Percentiles rank a stretch among this genome's conserved stretches.
These are phyloP conservation scores for Tubosaeta brunneosetosa DNA, from an alignment of 768 basidiomycete genomes.

Conservation along the genomic window DNA sequence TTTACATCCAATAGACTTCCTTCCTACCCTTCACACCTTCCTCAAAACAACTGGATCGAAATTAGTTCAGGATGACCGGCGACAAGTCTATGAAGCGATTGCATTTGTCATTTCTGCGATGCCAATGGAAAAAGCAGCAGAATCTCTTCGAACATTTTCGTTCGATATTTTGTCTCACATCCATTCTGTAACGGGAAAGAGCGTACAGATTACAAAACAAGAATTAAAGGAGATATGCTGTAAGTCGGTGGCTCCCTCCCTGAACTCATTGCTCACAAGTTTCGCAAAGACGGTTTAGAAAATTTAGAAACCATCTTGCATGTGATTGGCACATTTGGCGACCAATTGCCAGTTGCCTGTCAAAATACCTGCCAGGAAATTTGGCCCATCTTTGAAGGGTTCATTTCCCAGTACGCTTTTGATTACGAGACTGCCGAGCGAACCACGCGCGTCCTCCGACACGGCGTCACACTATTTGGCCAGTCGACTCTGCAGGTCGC, in stretches of 20 bases:
- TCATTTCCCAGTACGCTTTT: slow-evolving; percentile 74
- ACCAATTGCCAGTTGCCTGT: slow-evolving; percentile 77
- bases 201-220: slow-evolving; percentile 56
- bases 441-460: slow-evolving; percentile 76
- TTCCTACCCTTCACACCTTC: slow-evolving; percentile 90
- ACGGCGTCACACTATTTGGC: slow-evolving; percentile 81
- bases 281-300: slow-evolving; percentile 69
- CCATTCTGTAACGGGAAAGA: slow-evolving; percentile 56
- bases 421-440: slow-evolving; percentile 78
- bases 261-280: slow-evolving; percentile 6
- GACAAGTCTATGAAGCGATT: slow-evolving; percentile 93
- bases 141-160: slow-evolving; percentile 81
- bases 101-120: slow-evolving; percentile 93
- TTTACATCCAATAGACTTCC: slow-evolving; percentile 86
- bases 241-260: slow-evolving; percentile 36
- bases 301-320: slow-evolving; percentile 90
- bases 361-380: slow-evolving; percentile 72
- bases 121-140: slow-evolving; percentile 84
- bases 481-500: slow-evolving; percentile 60
- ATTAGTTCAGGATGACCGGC: slow-evolving; percentile 79
- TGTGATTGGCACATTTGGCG: slow-evolving; percentile 76
- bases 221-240: slow-evolving; percentile 66
- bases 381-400: slow-evolving; percentile 78
- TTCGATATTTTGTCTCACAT: slow-evolving; percentile 78
- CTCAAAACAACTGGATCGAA: slow-evolving; percentile 73